These are phyloP conservation scores for Telopea speciosissima DNA, from an alignment of 177 flowering plant genomes.

Conservation along the genomic window DNA sequence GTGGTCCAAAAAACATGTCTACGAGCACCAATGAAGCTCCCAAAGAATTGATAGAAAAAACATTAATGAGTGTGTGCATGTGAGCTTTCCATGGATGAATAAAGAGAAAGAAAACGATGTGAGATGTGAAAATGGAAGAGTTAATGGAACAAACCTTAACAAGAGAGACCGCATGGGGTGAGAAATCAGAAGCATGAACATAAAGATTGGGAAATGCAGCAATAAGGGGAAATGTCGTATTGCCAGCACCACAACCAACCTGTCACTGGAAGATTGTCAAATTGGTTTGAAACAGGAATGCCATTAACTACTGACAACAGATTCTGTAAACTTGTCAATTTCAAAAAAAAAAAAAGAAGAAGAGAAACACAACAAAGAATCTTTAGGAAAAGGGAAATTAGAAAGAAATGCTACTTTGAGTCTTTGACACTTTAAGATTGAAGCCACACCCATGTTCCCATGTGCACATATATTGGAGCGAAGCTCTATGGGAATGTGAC, in stretches of 20 bases:
- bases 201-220: constrained; percentile 40
- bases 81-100: no score
- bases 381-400: not conserved
- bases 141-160: constrained; percentile 33
- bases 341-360: not conserved
- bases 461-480: no score
- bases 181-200: constrained; percentile 60
- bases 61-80: no score
- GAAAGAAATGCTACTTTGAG: not conserved
- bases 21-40: no score
- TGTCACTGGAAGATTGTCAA: constrained; percentile 7
- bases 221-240: constrained; percentile 47
- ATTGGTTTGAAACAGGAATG: not conserved
- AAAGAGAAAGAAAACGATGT: not conserved
- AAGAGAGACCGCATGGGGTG: constrained; percentile 35
- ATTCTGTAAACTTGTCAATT: no score
- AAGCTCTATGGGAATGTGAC: no score
- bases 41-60: no score
- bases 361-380: not conserved
- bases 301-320: no score
- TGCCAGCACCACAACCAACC: constrained; percentile 69
- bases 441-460: no score
- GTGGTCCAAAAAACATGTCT: no score
- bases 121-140: not conserved
- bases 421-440: not conserved